phyloP scores from a whole-genome alignment of 2,329 filamentous ascomycete species.

The Clathrospora elynae region DNA sequence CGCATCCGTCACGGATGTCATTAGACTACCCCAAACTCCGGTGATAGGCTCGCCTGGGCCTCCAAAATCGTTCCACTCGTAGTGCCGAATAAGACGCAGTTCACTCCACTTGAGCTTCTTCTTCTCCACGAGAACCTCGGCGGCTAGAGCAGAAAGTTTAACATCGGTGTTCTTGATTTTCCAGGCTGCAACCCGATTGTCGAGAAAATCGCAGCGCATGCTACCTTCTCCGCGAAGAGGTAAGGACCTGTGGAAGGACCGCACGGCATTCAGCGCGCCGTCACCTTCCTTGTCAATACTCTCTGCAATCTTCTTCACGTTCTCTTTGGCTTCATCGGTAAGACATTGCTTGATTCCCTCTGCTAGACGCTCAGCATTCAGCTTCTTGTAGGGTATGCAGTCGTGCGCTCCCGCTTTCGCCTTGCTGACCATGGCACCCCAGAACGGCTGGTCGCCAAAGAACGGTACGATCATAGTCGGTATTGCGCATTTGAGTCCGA shows the following conservation, averaged over 20 bases:
- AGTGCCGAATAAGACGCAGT: slow-evolving; percentile 67
- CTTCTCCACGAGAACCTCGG: slow-evolving; percentile 65
- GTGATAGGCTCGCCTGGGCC: slow-evolving; percentile 75
- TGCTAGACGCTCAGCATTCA: slow-evolving; percentile 67
- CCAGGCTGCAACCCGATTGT: slow-evolving; percentile 69
- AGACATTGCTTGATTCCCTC: slow-evolving; percentile 74
- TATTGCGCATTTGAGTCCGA: slow-evolving; percentile 71
- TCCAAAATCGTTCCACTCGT: slow-evolving; percentile 78
- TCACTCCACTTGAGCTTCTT: slow-evolving; percentile 68
- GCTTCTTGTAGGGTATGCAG: slow-evolving; percentile 68
- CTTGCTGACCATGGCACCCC: slow-evolving; percentile 71
- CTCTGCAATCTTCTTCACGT: slow-evolving; percentile 64
- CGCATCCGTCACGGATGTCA: slow-evolving; percentile 63
- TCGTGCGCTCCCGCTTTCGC: slow-evolving; percentile 68
- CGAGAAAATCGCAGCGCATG: slow-evolving; percentile 70
- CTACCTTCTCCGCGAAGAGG: slow-evolving; percentile 50
- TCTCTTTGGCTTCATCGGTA: slow-evolving; percentile 63
- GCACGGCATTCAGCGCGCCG: slow-evolving; percentile 71
- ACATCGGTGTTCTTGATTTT: slow-evolving; percentile 65
- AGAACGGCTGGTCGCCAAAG: slow-evolving; percentile 80
- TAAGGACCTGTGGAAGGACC: slow-evolving; percentile 67
- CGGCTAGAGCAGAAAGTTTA: slow-evolving; percentile 66
- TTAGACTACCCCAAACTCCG: slow-evolving; percentile 65
- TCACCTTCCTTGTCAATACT: slow-evolving; percentile 67
- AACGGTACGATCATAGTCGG: slow-evolving; percentile 80